Evolutionary conservation across 140 eudicot species (phyloP).

Genomic region (Eryngium alpinum): DNA sequence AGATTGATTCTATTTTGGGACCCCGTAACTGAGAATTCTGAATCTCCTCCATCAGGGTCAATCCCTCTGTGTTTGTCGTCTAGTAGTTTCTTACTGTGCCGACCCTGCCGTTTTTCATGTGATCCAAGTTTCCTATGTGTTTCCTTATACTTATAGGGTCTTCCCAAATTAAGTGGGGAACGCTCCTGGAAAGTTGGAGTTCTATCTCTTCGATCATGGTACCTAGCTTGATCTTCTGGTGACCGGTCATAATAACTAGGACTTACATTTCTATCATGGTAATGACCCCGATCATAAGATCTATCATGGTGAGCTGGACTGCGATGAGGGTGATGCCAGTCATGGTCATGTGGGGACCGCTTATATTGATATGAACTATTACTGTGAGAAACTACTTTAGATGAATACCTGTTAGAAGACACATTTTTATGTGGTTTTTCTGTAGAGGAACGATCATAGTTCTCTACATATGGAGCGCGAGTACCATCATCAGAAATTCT

Average conservation of each 20-base stretch:
- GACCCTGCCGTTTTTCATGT: constrained; percentile 45
- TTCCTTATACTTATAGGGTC: constrained; percentile 40
- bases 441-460: constrained; percentile 28
- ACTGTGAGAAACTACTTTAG: not conserved
- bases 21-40: constrained; percentile 34
- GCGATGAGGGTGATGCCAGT: constrained; percentile 51
- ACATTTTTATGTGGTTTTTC: constrained; percentile 39
- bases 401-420: constrained; percentile 57
- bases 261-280: constrained; percentile 60
- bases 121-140: constrained; percentile 38
- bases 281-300: constrained; percentile 47
- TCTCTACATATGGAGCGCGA: constrained; percentile 48
- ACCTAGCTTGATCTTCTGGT: constrained; percentile 52
- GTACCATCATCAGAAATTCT: constrained; percentile 72
- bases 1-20: constrained; percentile 33
- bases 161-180: constrained; percentile 51
- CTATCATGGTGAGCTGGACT: constrained; percentile 45
- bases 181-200: constrained; percentile 48
- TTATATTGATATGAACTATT: constrained; percentile 55
- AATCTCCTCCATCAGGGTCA: constrained; percentile 36
- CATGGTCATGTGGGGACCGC: constrained; percentile 79
- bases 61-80: constrained; percentile 46
- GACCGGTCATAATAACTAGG: constrained; percentile 69
- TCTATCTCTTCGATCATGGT: constrained; percentile 52
- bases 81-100: constrained; percentile 40